Percentiles rank a stretch among this genome's conserved stretches.
These are phyloP conservation scores for Candida rishiriensis DNA, from an alignment of 805 yeast genomes.

Conservation along the genomic window DNA sequence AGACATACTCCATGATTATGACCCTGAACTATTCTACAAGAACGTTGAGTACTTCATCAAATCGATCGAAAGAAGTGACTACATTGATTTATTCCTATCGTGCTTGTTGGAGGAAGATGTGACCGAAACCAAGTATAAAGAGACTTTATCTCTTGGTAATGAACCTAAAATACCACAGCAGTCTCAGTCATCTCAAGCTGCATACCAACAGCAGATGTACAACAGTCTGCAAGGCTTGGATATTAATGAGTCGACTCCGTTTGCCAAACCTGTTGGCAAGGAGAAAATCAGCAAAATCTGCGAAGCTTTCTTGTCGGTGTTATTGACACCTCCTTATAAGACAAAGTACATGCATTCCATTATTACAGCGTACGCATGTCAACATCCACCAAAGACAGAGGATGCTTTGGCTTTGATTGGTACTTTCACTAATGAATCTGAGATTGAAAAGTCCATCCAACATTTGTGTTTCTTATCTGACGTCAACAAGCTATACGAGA, in stretches of 20 bases:
- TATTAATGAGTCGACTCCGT: not conserved
- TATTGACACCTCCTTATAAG: constrained; percentile 47
- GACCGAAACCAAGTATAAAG: constrained; percentile 72
- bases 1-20: constrained; percentile 85
- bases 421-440: constrained; percentile 40
- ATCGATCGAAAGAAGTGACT: constrained; percentile 68
- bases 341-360: constrained; percentile 66
- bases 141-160: constrained; percentile 41
- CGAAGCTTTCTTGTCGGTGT: constrained; percentile 56
- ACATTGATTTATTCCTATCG: constrained; percentile 82
- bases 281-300: constrained; percentile 73
- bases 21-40: constrained; percentile 60
- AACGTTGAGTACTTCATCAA: constrained; percentile 65
- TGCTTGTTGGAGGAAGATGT: constrained; percentile 86
- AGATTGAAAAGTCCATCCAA: constrained; percentile 59
- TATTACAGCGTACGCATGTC: constrained; percentile 89
- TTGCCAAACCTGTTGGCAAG: constrained; percentile 16
- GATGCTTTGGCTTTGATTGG: constrained; percentile 69
- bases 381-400: constrained; percentile 77
- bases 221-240: constrained; percentile 1
- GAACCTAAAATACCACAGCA: constrained; percentile 8
- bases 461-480: constrained; percentile 90
- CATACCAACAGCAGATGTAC: constrained; percentile 3
- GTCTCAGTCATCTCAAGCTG: constrained; percentile 5
- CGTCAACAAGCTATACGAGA: constrained; percentile 74